Evolutionary conservation across 1,284 basidiomycete species (phyloP), one percentile per base, ranked within the genome.

Genomic region (Sphagnurus paluster): DNA sequence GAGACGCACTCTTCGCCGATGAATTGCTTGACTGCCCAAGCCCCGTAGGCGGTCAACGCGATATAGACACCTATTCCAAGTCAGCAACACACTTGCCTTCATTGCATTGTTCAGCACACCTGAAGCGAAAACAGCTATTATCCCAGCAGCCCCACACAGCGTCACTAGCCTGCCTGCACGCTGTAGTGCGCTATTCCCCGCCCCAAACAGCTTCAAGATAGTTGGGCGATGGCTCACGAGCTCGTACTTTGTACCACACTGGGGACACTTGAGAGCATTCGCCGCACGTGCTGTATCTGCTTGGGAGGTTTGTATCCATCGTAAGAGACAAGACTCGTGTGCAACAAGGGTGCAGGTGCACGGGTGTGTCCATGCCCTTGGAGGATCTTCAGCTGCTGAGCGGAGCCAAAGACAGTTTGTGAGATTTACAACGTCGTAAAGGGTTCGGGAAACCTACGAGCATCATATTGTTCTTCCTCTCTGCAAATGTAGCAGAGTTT

Each of bases 301-400:
- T 56, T 88, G 82, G 5, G 86, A 75, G 20, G 82, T 74, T 47
- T 79, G 74, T 33, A 90, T 85, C 88, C 88, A 90, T 48, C 80
- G 76, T 24, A 89, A 74, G 16, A 90, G 76, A 67, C 87, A 90
- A 0, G 77, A 66, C 60, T 90, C 84, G 64, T 91, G 89, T 1
- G 88, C 87, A 33, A 91, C 69, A 23, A 91, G 75, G 0, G 88
- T 87, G 61, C 88, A 91, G 44, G 68, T 77, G 64, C 88, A 91
- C 0, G 88, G 87, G 57, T 91, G 88, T 0, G 82, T 81, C 86
- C 87, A 90, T 45, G 66, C 59, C 26, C 74, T 68, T 11, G 76
- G 74, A 11, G 78, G 76, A 11, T 68, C 58, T 29, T 61, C 53
- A 14, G 49, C 41, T 39, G 39, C 50, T 53, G 21, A 26, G 24